Evolutionary conservation across 495 filamentous ascomycete genomes (phyloP), one percentile per base, ranked within the genome.

Genomic region (Physcia stellaris): DNA sequence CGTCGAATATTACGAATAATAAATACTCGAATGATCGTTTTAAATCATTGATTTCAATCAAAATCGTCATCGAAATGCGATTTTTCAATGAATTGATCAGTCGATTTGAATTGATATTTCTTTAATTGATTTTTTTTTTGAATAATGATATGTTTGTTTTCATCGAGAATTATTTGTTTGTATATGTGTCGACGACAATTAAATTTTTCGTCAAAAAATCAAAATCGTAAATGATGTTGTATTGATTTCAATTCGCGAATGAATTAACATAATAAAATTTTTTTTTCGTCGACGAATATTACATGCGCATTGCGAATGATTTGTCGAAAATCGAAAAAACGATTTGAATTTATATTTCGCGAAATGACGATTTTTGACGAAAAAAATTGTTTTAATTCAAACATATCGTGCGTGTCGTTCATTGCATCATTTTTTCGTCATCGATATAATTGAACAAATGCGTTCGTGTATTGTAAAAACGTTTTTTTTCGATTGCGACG

Each of bases 201-300:
- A 35, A 35, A 21, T 20, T 32, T 16, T 32, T 5, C 16, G 19
- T 6, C 16, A 32, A 9, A n/a, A 32, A 32, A 4, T 32, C 1
- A 6, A 4, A 6, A n/a, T 32, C 6, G 6, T 32, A 32, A 16
- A 32, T n/a, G 4, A 6, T 32, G 19, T 32, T 32, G 19, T 32
- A 32, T 9, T n/a, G 19, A 2, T 32, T 32, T 3, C 4, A 5
- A 9, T 2, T 18, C 15, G 4, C 19, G 19, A 32, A 5, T 5
- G 16, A 16, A 32, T 32, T 32, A 32, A 32, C 19, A 32, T 32
- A 32, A 9, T 16, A 32, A 32, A 16, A 32, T 32, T 18, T 32
- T 5, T 32, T 5, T 9, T 6, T 32, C 19, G 6, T 18, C 6
- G 6, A 2, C 19, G 19, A 9, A n/a, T 4, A 32, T 32, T 16